These are phyloP conservation scores for Mycena venus DNA, from an alignment of 768 basidiomycete genomes.

Conservation along the genomic window DNA sequence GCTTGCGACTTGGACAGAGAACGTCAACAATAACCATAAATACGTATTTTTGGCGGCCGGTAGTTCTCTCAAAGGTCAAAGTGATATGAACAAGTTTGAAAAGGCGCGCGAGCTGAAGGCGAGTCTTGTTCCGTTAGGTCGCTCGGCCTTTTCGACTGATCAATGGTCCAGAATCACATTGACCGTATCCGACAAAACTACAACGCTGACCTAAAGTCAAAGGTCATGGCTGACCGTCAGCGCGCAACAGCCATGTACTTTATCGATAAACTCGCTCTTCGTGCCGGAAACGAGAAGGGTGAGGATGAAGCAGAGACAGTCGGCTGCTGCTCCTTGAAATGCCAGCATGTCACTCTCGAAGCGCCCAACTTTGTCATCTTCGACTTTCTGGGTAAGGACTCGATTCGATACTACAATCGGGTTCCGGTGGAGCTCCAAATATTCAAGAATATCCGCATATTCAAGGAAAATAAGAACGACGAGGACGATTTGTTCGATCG, in stretches of 20 bases:
- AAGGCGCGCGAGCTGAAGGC: slow-evolving; percentile 98
- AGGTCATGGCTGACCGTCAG: slow-evolving; percentile 95
- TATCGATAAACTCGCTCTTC: slow-evolving; percentile 96
- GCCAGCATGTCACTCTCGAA: slow-evolving; percentile 95
- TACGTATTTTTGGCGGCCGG: slow-evolving; percentile 99
- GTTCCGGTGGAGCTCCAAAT: slow-evolving; percentile 92
- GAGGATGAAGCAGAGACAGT: slow-evolving; percentile 99
- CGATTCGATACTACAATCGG: slow-evolving; percentile 95
- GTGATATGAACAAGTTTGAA: slow-evolving; percentile 98
- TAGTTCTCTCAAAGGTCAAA: slow-evolving; percentile 97
- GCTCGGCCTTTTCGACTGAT: neutral
- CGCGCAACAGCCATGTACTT: slow-evolving; percentile 99
- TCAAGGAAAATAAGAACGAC: slow-evolving; percentile 93
- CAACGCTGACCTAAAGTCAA: slow-evolving; percentile 83
- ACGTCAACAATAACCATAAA: slow-evolving; percentile 95
- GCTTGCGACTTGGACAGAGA: slow-evolving; percentile 99
- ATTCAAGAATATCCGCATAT: slow-evolving; percentile 98
- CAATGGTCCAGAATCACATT: slow-evolving; percentile 78
- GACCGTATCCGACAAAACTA: slow-evolving; percentile 94
- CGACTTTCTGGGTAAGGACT: slow-evolving; percentile 99
- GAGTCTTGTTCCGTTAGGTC: slow-evolving; percentile 28
- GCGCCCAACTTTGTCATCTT: slow-evolving; percentile 91
- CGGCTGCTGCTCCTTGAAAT: slow-evolving; percentile 97
- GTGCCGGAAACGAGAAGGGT: slow-evolving; percentile 99
- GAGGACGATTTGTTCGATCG: slow-evolving; percentile 95